Evolutionary conservation across 345 rosid species (phyloP).

Genomic region (Melastoma malabathricum): DNA sequence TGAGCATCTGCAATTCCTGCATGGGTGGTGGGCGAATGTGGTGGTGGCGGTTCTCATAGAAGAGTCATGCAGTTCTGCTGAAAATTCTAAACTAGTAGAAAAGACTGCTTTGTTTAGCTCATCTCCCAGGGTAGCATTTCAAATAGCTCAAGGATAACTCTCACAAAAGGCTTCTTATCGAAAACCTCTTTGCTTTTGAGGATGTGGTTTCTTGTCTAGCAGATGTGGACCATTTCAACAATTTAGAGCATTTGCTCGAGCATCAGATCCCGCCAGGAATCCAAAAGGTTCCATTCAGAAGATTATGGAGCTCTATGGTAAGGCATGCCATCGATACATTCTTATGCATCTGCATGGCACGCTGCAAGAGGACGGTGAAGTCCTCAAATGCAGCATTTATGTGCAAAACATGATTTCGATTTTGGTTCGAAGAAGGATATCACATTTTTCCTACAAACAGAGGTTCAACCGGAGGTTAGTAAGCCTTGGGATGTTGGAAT

Average conservation of each 20-base stretch:
- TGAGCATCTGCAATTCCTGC: constrained; percentile 85
- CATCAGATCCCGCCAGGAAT: constrained; percentile 73
- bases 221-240: constrained; percentile 51
- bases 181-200: constrained; percentile 57
- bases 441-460: too few relatives aligned
- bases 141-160: constrained; percentile 57
- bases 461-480: too few relatives aligned
- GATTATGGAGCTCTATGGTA: constrained; percentile 70
- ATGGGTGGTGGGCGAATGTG: not conserved
- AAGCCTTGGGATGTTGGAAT: too few relatives aligned
- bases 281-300: constrained; percentile 65
- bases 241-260: constrained; percentile 60
- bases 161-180: constrained; percentile 41
- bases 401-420: constrained; percentile 21
- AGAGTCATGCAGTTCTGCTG: constrained; percentile 6
- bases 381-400: constrained; percentile 62
- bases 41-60: not conserved
- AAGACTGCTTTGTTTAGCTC: constrained; percentile 60
- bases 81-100: constrained; percentile 18
- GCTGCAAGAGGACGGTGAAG: constrained; percentile 51
- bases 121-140: constrained; percentile 44
- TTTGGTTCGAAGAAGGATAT: constrained; percentile 24
- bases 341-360: constrained; percentile 50
- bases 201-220: constrained; percentile 61
- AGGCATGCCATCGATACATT: constrained; percentile 60